Conservation (phyloP, 768 basidiomycete species). For the Xanthoconium purpureum region DNA sequence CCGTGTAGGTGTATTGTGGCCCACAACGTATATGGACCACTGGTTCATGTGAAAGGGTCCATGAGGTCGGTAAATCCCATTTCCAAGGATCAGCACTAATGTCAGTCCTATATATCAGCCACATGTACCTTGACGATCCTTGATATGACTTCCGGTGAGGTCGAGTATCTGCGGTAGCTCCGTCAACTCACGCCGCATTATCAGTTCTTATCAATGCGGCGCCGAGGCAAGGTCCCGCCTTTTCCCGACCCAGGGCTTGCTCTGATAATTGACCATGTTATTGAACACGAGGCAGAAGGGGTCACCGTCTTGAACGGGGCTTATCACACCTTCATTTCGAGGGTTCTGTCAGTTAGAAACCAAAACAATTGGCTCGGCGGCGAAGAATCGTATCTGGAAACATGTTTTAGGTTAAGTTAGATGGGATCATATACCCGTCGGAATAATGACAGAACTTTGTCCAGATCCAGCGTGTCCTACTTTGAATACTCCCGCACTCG, state of each 20-base stretch:
- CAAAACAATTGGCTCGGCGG: no score
- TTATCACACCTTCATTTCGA: neutral
- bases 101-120: neutral
- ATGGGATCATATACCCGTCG: neutral
- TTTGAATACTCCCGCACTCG: neutral
- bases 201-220: no score
- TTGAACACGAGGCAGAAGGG: neutral
- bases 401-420: neutral
- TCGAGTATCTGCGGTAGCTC: no score
- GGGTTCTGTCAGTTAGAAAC: neutral
- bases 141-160: neutral
- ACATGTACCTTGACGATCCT: neutral
- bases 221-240: no score
- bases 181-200: no score
- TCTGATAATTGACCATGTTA: neutral
- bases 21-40: no score
- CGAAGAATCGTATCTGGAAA: no score
- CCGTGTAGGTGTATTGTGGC: no score
- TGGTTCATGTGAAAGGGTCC: no score
- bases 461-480: neutral
- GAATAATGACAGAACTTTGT: neutral
- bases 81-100: neutral
- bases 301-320: neutral
- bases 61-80: no score
- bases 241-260: no score